Base-by-base conservation (phyloP, 192 early-diverging fungal species). In the Oehlia diaphana region DNA sequence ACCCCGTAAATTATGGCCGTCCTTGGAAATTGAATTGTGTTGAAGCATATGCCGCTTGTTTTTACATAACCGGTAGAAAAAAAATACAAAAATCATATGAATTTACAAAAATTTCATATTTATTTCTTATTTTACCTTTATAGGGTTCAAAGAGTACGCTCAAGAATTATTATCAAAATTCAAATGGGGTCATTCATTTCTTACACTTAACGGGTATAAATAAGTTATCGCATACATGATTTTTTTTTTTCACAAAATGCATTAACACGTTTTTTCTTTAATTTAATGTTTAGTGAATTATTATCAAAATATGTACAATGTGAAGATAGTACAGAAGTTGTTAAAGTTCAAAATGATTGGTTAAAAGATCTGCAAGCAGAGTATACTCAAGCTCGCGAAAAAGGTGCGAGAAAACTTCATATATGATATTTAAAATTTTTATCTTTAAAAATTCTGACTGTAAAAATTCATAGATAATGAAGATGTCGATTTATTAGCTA, bases 1-100 rank as follows among this genome's bases (percentile, higher is more conserved):
- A 99, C 81, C 95, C 96, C 5, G 96, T 98, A 66, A 99, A 99
- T 83, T 99, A 99, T 85, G 98, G 98, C 31, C 91, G 91, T 74
- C 97, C 97, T 23, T 96, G 92, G 91, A 95, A 95, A 72, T 87
- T 99, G 76, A 99, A 99, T 84, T 99, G 96, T 85, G 98, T 92
- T 19, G 98, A 99, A 83, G 98, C 98, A 1, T 88, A 98, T 80
- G 98, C 98, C 13, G 98, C 96, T 0, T 91, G 91, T 44, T 95
- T 97, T 76, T 98, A 92, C 80, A 96, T 99, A 49, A 91, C 92
- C 23, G 97, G 94, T 79, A 86, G 12, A 69, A 23, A 53, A 39
- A 5, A 58, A 7, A 21, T 14, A n/a, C 28, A 47, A 9, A 26
- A 5, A 23, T 31, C 4, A 53, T 14, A 14, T 42, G 6, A 37